These are phyloP conservation scores for Gigaspora rosea DNA, from an alignment of 192 early-diverging fungal genomes.

Conservation along the genomic window DNA sequence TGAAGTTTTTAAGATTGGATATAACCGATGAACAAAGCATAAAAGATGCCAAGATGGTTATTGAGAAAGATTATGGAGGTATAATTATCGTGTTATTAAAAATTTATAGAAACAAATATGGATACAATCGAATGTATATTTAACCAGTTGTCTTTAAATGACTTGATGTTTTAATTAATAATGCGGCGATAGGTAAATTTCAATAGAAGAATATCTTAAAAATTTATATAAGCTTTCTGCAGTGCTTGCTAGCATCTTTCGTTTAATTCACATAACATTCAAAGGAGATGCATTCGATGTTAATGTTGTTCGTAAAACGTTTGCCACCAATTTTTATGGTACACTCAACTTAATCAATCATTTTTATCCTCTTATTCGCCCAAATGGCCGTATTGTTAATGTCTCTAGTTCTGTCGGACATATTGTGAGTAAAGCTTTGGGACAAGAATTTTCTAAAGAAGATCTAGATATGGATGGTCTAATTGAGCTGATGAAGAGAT, in stretches of 20 bases:
- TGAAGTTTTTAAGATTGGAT: constrained; percentile 24
- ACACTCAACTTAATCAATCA: constrained; percentile 20
- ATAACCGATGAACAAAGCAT: constrained; percentile 19
- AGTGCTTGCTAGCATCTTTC: too few species aligned
- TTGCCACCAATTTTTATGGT: constrained; percentile 31
- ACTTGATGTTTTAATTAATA: constrained; percentile 29
- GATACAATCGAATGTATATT: background rate
- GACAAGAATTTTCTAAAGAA: background rate
- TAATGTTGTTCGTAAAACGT: constrained; percentile 22
- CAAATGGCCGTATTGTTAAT: constrained; percentile 18
- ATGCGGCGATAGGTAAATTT: constrained; percentile 30
- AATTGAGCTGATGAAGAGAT: constrained; percentile 15
- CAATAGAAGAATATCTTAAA: too few species aligned
- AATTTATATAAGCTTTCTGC: too few species aligned
- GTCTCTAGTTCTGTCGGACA: background rate
- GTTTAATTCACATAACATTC: constrained; percentile 6
- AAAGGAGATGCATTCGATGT: background rate
- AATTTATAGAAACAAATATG: background rate
- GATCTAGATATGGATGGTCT: constrained; percentile 24
- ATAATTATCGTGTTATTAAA: background rate
- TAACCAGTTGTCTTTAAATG: background rate
- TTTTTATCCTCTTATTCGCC: constrained; percentile 6
- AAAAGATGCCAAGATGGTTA: background rate
- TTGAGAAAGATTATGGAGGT: background rate
- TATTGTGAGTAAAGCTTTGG: background rate